phyloP scores from a whole-genome alignment of 2,329 filamentous ascomycete species.

The Graphilbum ipis-grandicollis region DNA sequence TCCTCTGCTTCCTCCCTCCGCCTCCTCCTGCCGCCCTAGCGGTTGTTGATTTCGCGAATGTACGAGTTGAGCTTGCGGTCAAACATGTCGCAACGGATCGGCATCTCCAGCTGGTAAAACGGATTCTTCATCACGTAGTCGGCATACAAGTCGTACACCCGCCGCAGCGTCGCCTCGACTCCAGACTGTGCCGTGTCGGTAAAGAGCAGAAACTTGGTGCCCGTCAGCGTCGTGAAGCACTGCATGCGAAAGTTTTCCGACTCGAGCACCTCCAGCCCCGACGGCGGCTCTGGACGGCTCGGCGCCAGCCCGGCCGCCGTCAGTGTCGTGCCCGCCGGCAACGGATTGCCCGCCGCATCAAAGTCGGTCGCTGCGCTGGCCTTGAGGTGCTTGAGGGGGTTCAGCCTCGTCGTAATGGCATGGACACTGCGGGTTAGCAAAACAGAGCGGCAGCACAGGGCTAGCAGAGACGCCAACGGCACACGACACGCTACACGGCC shows the following conservation, averaged over 20 bases:
- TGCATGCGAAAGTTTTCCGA: slow-evolving; percentile 87
- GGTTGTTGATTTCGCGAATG: slow-evolving; percentile 54
- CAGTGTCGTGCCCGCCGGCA: slow-evolving; percentile 7
- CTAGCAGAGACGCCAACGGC: not conserved
- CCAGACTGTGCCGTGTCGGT: slow-evolving; percentile 80
- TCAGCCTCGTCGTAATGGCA: slow-evolving; percentile 48
- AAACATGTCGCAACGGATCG: slow-evolving; percentile 85
- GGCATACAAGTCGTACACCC: slow-evolving; percentile 85
- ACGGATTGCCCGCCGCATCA: slow-evolving; percentile 1
- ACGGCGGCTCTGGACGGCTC: slow-evolving; percentile 43
- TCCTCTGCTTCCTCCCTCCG: no score
- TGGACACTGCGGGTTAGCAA: slow-evolving; percentile 26
- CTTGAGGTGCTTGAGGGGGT: slow-evolving; percentile 28
- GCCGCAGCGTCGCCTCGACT: slow-evolving; percentile 65
- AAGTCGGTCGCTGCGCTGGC: slow-evolving; percentile 5
- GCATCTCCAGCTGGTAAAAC: slow-evolving; percentile 97
- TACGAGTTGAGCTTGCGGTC: slow-evolving; percentile 72
- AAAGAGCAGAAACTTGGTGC: slow-evolving; percentile 89
- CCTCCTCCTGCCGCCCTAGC: slow-evolving; percentile 14
- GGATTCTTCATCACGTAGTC: slow-evolving; percentile 99
- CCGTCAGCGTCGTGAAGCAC: slow-evolving; percentile 89
- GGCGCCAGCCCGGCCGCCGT: slow-evolving; percentile 13
- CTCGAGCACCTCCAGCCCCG: slow-evolving; percentile 84
- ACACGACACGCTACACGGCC: not conserved
- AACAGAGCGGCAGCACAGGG: not conserved